Evolutionary conservation across 1,284 basidiomycete genomes (phyloP).

Genomic region (Mycena sp.): DNA sequence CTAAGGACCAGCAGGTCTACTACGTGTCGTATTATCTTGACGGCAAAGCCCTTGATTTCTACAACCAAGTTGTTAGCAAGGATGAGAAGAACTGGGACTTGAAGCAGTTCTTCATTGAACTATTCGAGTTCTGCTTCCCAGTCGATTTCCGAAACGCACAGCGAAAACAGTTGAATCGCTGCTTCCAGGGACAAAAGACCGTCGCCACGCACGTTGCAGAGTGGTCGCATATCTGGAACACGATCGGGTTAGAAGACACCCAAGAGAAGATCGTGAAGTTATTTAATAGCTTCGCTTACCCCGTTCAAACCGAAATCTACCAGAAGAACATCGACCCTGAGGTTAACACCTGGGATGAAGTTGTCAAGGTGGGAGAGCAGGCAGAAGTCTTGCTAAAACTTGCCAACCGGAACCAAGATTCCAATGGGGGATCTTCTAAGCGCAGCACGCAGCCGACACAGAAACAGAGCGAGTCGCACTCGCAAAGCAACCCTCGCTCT

Average conservation of each 20-base stretch:
- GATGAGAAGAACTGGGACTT: conserved; percentile 33
- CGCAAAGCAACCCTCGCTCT: background rate
- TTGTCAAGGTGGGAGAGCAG: background rate
- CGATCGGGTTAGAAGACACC: conserved; percentile 9
- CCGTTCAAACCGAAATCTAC: conserved; percentile 7
- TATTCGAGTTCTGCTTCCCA: conserved; percentile 57
- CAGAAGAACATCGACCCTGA: conserved; percentile 6
- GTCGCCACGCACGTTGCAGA: conserved; percentile 7
- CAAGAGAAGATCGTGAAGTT: conserved; percentile 16
- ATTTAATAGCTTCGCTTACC: conserved; percentile 11
- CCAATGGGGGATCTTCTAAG: background rate
- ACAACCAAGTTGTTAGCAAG: conserved; percentile 39
- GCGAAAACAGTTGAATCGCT: background rate
- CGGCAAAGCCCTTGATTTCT: conserved; percentile 51
- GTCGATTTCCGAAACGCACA: conserved; percentile 43
- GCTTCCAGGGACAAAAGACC: background rate
- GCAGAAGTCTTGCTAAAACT: conserved; percentile 5
- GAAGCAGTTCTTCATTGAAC: conserved; percentile 43
- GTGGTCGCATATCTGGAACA: conserved; percentile 4
- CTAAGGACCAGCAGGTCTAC: conserved; percentile 31
- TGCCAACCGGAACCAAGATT: background rate
- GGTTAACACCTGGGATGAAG: background rate
- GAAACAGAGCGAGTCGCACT: background rate
- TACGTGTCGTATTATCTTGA: conserved; percentile 41
- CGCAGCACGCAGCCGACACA: background rate